Percentiles rank a stretch among this genome's conserved stretches.
Conservation (phyloP, 345 rosid genomes). For the Arabidopsis arenosa region DNA sequence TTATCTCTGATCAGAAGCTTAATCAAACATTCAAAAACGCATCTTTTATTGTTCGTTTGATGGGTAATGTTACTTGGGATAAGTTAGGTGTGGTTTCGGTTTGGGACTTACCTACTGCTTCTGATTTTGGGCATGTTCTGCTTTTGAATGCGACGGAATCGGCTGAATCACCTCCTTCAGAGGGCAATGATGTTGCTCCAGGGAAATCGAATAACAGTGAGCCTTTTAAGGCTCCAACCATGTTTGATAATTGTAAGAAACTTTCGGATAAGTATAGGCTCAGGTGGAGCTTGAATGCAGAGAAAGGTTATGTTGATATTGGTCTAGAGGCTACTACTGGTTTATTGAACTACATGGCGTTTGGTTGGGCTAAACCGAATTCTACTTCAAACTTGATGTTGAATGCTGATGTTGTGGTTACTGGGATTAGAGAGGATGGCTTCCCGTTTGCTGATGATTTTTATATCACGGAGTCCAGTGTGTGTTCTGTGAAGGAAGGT, state of each 20-base stretch:
- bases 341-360: constrained; percentile 80
- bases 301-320: constrained; percentile 64
- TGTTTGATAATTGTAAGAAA: constrained; percentile 82
- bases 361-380: constrained; percentile 84
- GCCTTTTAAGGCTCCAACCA: constrained; percentile 54
- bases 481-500: constrained; percentile 66
- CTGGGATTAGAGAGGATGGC: constrained; percentile 78
- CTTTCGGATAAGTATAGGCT: constrained; percentile 68
- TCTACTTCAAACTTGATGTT: constrained; percentile 60
- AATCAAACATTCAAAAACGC: constrained; percentile 73
- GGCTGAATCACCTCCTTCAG: constrained; percentile 52
- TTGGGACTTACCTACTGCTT: constrained; percentile 72
- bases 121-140: constrained; percentile 80
- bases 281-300: constrained; percentile 75
- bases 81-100: constrained; percentile 60
- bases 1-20: constrained; percentile 65
- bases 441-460: constrained; percentile 87
- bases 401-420: constrained; percentile 79
- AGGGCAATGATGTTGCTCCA: constrained; percentile 4
- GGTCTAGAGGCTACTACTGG: constrained; percentile 81
- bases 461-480: constrained; percentile 69
- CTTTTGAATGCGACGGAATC: constrained; percentile 49
- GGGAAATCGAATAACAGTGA: constrained; percentile 40
- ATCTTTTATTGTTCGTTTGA: constrained; percentile 62
- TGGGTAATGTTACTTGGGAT: constrained; percentile 68